Percentiles rank a stretch among this genome's conserved stretches.
These are phyloP conservation scores for Clonostachys chloroleuca DNA, from an alignment of 2,329 filamentous ascomycete species.

Conservation along the genomic window DNA sequence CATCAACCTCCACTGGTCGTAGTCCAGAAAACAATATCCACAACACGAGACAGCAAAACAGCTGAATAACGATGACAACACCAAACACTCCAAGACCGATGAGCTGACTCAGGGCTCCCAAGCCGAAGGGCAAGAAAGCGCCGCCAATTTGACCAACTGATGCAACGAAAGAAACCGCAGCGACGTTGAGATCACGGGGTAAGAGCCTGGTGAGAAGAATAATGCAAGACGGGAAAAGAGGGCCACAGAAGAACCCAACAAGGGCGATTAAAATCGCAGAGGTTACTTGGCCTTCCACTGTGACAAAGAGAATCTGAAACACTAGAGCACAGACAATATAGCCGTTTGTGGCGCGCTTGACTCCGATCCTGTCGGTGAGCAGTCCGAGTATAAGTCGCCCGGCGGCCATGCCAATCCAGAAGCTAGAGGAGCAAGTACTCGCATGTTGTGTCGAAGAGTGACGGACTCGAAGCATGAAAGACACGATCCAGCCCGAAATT, in stretches of 20 bases:
- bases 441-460: background rate
- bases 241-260: background rate
- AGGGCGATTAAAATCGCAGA: background rate
- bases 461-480: background rate
- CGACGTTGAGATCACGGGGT: constrained; percentile 20
- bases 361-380: background rate
- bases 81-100: too few species aligned
- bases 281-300: background rate
- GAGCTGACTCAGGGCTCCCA: background rate
- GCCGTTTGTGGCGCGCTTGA: background rate
- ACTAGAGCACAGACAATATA: background rate
- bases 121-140: constrained; percentile 27
- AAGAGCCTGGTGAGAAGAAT: background rate
- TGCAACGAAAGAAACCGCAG: constrained; percentile 35
- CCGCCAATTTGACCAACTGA: constrained; percentile 37
- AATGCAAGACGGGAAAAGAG: background rate
- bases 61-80: too few species aligned
- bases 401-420: background rate
- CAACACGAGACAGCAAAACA: too few species aligned
- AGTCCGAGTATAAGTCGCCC: background rate
- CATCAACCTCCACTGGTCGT: too few species aligned
- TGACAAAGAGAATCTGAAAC: background rate
- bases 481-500: background rate
- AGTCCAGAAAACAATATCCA: too few species aligned
- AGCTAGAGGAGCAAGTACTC: background rate